These are phyloP conservation scores for Salvia sclarea DNA, from an alignment of 305 asterid species.

Conservation along the genomic window DNA sequence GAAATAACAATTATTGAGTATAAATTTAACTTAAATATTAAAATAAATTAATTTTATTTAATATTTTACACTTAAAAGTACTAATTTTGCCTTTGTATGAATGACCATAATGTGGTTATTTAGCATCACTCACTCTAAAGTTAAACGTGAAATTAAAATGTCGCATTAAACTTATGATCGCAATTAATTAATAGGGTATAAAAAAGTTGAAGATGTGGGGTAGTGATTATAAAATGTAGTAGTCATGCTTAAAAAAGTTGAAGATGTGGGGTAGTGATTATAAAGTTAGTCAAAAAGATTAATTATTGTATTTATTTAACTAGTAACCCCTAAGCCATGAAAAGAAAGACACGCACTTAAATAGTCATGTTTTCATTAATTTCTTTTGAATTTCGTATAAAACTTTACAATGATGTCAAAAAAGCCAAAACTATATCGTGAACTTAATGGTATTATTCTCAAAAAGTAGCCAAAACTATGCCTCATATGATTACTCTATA, in stretches of 20 bases:
- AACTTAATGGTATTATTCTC: not conserved
- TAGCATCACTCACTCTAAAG: too few species aligned
- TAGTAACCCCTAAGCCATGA: not conserved
- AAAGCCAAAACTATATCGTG: not conserved
- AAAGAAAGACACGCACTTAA: not conserved
- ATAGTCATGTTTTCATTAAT: not conserved
- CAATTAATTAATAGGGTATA: not conserved
- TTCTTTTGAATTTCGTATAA: not conserved
- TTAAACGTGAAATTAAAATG: too few species aligned
- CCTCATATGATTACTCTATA: not conserved
- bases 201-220: not conserved
- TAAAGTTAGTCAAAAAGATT: slow-evolving; percentile 9
- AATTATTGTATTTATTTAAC: not conserved
- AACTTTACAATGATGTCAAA: not conserved
- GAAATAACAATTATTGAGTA: too few species aligned
- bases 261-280: not conserved
- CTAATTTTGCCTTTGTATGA: too few species aligned
- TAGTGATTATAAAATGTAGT: not conserved
- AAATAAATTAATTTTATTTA: too few species aligned
- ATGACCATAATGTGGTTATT: too few species aligned
- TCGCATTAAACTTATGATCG: too few species aligned
- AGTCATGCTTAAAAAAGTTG: slow-evolving; percentile 11
- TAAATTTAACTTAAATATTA: too few species aligned
- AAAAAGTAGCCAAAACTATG: not conserved
- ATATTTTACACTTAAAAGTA: too few species aligned